Evolutionary conservation across 1,284 basidiomycete genomes (phyloP), one percentile per base, ranked within the genome.

Genomic region (Heterobasidion irregulare): DNA sequence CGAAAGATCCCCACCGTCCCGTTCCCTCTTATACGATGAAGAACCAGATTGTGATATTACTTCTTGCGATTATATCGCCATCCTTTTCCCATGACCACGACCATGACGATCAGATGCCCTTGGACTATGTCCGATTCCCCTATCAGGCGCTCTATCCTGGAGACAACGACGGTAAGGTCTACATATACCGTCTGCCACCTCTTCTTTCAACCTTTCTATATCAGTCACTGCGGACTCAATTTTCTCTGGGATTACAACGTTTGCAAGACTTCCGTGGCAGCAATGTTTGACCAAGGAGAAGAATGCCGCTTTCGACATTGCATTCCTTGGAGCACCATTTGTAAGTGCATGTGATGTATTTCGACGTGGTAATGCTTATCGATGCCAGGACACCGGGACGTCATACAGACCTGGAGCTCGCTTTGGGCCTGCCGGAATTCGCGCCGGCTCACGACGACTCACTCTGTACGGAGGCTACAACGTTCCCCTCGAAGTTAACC

Each of bases 251-350:
- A 86, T 89, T 47, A 80, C 84, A 2, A 88, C 86, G 5, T 89
- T 89, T 63, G 86, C 86, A 36, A 86, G 75, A 67, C 73, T 89
- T 34, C 86, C 86, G 38, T 89, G 84, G 82, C 78, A 86, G 2
- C 79, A 86, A 62, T 89, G 86, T 64, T 77, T 89, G 49, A 79
- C 79, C 18, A 78, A 75, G 59, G 77, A 84, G 54, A 75, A 67
- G 56, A 68, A 80, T 51, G 67, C 72, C 34, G 63, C 74, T 1
- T 85, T 89, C 62, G 88, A 90, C 67, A 85, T 90, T 57, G 88
- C 87, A 12, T 84, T 92, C 68, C 70, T 92, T 53, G 89, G 89
- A 38, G 85, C 87, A 49, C 89, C 88, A 1, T 89, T 92, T 64
- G 83, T 84, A 66, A 64, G 79, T 70, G 61, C 54, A 44, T 53